A percentile compares a stretch with the other conserved stretches of the same genome.
These are phyloP conservation scores for Moesziomyces parantarcticus DNA, from an alignment of 1,284 basidiomycete species.

Conservation along the genomic window DNA sequence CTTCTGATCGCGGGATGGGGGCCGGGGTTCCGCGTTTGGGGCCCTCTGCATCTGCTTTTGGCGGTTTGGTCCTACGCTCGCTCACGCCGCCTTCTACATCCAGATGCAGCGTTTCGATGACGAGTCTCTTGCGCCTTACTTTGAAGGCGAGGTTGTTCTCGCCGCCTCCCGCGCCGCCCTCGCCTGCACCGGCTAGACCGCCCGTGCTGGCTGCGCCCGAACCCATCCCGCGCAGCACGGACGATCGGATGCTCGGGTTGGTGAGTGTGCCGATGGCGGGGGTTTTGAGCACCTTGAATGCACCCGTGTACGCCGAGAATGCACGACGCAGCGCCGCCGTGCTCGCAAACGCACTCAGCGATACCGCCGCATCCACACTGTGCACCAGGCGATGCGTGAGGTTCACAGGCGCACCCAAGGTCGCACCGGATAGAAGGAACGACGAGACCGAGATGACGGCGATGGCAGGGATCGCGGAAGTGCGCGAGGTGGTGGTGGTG, in stretches of 20 bases:
- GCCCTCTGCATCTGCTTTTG: slow-evolving; percentile 19
- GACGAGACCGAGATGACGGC: slow-evolving; percentile 49
- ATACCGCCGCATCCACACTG: slow-evolving; percentile 49
- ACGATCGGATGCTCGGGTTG: slow-evolving; percentile 52
- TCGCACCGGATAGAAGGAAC: slow-evolving; percentile 10
- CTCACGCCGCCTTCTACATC: slow-evolving; percentile 90
- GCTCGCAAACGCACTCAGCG: slow-evolving; percentile 51
- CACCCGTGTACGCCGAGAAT: slow-evolving; percentile 56
- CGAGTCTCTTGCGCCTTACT: slow-evolving; percentile 84
- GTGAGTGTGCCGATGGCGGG: slow-evolving; percentile 55
- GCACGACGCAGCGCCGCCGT: slow-evolving; percentile 43
- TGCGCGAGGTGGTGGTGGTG: neutral
- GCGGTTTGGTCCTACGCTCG: slow-evolving; percentile 73
- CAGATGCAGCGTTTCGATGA: slow-evolving; percentile 91
- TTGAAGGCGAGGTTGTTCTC: slow-evolving; percentile 96
- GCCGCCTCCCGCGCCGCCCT: slow-evolving; percentile 72
- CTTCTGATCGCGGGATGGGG: neutral
- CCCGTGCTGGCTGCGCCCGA: slow-evolving; percentile 25
- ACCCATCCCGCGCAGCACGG: slow-evolving; percentile 61
- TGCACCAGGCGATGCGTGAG: slow-evolving; percentile 49
- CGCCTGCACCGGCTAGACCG: slow-evolving; percentile 30
- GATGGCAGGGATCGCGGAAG: slow-evolving; percentile 39
- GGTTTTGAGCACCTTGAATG: slow-evolving; percentile 56
- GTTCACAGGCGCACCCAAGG: neutral
- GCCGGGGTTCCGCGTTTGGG: neutral